Percentiles rank a stretch among this genome's conserved stretches.
Conservation (phyloP, 805 yeast genomes). For the Candida sakaeoensis region DNA sequence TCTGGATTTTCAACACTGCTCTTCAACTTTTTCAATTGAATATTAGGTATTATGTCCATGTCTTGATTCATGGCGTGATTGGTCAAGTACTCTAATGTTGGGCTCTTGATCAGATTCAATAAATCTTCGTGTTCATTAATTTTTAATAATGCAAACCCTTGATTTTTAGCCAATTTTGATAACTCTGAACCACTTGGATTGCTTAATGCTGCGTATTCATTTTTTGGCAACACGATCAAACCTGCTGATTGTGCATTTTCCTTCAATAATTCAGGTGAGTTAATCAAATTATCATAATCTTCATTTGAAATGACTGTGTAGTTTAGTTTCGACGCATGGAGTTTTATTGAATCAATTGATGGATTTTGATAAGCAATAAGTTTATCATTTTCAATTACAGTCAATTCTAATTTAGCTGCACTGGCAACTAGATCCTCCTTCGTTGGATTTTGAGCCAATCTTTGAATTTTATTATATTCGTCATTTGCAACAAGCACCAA, state of each 20-base stretch:
- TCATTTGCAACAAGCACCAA: slow-evolving; percentile 14
- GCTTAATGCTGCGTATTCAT: slow-evolving; percentile 11
- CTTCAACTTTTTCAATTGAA: slow-evolving; percentile 14
- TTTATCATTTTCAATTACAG: slow-evolving; percentile 6
- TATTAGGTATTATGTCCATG: slow-evolving; percentile 5
- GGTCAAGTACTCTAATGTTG: slow-evolving; percentile 15
- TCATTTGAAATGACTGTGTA: slow-evolving; percentile 9
- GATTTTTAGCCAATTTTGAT: slow-evolving; percentile 18
- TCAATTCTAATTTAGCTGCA: slow-evolving; percentile 8
- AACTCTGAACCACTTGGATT: slow-evolving; percentile 16
- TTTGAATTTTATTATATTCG: slow-evolving; percentile 11
- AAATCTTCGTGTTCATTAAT: slow-evolving; percentile 9
- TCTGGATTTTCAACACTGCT: slow-evolving; percentile 11
- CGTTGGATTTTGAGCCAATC: slow-evolving; percentile 9
- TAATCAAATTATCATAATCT: slow-evolving; percentile 9
- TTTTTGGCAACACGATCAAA: slow-evolving; percentile 11
- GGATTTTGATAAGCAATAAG: slow-evolving; percentile 18
- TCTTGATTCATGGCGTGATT: slow-evolving; percentile 7
- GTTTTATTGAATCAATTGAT: slow-evolving; percentile 26
- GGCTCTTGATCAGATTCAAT: slow-evolving; percentile 17
- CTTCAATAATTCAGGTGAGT: slow-evolving; percentile 18
- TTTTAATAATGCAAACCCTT: slow-evolving; percentile 11
- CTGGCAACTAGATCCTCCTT: slow-evolving; percentile 7
- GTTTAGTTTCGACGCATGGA: slow-evolving; percentile 25
- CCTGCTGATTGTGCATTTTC: slow-evolving; percentile 11